Evolutionary conservation across 176 grass and related monocot genomes (phyloP).

Genomic region (Ampelocalamus luodianensis): DNA sequence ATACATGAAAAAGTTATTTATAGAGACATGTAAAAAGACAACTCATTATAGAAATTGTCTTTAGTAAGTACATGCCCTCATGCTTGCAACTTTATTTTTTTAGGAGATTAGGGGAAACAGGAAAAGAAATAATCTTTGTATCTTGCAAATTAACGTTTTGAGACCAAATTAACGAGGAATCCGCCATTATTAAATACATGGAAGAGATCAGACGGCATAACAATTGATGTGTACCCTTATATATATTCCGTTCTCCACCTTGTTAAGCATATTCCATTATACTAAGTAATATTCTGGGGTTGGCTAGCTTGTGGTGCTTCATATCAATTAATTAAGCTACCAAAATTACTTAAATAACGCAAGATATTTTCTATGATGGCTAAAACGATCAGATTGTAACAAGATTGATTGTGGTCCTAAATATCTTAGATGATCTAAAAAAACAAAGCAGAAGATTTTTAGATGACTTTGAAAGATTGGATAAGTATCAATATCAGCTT

Average conservation of each 20-base stretch:
- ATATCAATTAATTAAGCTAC: background rate
- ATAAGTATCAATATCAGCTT: slow-evolving; percentile 18
- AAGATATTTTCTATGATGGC: background rate
- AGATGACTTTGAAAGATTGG: background rate
- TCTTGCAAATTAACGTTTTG: background rate
- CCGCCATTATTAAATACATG: background rate
- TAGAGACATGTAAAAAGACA: too few species aligned
- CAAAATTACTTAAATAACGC: background rate
- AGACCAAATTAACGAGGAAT: background rate
- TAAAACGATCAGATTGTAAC: background rate
- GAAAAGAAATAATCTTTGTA: background rate
- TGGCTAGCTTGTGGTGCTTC: background rate
- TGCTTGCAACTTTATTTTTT: too few species aligned
- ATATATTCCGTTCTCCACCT: slow-evolving; percentile 34
- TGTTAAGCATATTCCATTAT: slow-evolving; percentile 30
- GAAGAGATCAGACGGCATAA: background rate
- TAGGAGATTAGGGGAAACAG: background rate
- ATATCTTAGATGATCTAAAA: background rate
- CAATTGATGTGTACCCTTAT: background rate
- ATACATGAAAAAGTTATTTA: too few species aligned
- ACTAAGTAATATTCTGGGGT: background rate
- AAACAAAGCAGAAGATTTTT: background rate
- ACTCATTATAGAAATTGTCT: too few species aligned
- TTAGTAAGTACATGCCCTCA: too few species aligned
- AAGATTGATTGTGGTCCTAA: background rate